Conservation (phyloP, 768 basidiomycete species). For the Lentinus tigrinus region DNA sequence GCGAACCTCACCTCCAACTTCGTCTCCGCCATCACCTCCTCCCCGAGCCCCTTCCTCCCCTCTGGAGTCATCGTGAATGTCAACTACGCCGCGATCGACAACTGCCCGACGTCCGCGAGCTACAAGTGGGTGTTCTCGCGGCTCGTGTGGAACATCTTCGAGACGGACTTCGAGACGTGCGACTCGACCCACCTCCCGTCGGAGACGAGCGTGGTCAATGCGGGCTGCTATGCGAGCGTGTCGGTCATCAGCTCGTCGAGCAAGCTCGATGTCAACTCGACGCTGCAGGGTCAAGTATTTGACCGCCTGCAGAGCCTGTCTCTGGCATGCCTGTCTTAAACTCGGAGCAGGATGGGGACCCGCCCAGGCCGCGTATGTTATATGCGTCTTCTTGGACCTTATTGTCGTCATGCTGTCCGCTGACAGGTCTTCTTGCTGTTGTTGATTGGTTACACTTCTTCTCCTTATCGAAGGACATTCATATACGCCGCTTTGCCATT, state of each 20-base stretch:
- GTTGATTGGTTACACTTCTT: too few species aligned
- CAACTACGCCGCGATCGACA: constrained; percentile 32
- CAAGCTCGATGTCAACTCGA: constrained; percentile 34
- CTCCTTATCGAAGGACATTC: too few species aligned
- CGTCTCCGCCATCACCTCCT: constrained; percentile 24
- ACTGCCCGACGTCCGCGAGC: constrained; percentile 25
- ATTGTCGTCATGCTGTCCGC: not conserved
- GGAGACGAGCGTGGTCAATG: constrained; percentile 26
- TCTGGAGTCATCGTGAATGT: constrained; percentile 34
- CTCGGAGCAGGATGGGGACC: not conserved
- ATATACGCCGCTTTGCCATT: too few species aligned
- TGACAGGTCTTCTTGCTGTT: too few species aligned
- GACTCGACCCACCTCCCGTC: constrained; percentile 31
- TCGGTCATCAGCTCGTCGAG: constrained; percentile 30
- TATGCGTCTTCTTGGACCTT: not conserved
- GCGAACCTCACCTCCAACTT: constrained; percentile 43
- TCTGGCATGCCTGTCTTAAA: constrained; percentile 2
- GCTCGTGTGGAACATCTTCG: constrained; percentile 23
- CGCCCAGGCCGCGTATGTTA: not conserved
- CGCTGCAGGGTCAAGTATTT: constrained; percentile 28
- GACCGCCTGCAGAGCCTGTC: constrained; percentile 19
- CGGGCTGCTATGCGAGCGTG: constrained; percentile 32
- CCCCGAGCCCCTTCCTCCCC: constrained; percentile 30
- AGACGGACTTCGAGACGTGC: constrained; percentile 33
- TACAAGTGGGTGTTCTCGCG: constrained; percentile 35